A percentile compares a stretch with the other conserved stretches of the same genome.
Conservation (phyloP, 441 rosid species). For the Populus hybrid region DNA sequence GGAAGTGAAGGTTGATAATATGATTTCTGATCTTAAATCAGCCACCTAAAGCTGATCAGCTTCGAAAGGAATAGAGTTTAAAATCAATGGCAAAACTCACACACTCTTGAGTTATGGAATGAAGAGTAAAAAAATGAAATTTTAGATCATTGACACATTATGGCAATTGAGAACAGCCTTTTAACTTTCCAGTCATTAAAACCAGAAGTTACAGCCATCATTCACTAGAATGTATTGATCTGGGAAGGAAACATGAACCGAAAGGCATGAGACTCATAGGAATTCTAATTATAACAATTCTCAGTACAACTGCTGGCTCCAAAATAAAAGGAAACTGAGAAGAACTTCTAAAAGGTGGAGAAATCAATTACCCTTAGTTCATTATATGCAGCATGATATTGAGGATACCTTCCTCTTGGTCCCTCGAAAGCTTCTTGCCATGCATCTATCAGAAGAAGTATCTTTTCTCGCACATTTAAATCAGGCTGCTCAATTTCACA, state of each 20-base stretch:
- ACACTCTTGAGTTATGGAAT: neutral
- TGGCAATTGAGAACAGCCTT: neutral
- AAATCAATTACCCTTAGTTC: slow-evolving; percentile 70
- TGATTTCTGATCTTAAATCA: neutral
- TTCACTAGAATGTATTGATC: neutral
- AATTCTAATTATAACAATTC: neutral
- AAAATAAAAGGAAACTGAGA: neutral
- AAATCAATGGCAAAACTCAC: neutral
- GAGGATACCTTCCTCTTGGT: slow-evolving; percentile 77
- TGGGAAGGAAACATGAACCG: neutral
- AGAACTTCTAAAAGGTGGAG: neutral
- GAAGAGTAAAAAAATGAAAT: neutral
- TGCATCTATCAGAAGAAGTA: slow-evolving; percentile 81
- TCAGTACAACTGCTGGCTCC: neutral
- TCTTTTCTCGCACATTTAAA: slow-evolving; percentile 84
- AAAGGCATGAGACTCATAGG: neutral
- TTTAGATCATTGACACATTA: neutral
- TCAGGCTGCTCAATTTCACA: slow-evolving; percentile 66
- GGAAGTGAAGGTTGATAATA: neutral
- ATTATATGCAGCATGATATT: slow-evolving; percentile 77
- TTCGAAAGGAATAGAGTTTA: neutral
- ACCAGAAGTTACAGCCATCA: neutral
- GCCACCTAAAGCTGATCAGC: too few species aligned
- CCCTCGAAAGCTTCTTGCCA: slow-evolving; percentile 99
- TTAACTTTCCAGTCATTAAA: neutral